phyloP scores from a whole-genome alignment of 192 early-diverging fungal species.

The Backusella morwellensis region DNA sequence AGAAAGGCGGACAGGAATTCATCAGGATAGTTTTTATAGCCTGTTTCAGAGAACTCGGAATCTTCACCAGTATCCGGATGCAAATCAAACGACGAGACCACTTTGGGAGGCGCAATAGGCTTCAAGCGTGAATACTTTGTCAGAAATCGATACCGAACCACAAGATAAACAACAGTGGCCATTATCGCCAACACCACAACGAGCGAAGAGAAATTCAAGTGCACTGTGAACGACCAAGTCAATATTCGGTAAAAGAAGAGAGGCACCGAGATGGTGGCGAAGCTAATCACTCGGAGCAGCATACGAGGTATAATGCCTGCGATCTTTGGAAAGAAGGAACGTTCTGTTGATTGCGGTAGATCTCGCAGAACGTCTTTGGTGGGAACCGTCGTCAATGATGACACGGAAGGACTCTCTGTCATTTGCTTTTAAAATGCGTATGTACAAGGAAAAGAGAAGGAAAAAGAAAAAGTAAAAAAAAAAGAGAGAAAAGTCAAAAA shows the following conservation, averaged over 20 bases:
- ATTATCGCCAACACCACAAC: constrained; percentile 37
- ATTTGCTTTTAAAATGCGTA: not conserved
- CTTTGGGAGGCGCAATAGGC: constrained; percentile 47
- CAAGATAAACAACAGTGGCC: constrained; percentile 40
- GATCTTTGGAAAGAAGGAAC: not conserved
- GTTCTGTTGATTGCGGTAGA: not conserved
- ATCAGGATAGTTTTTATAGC: constrained; percentile 56
- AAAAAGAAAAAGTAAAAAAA: not conserved
- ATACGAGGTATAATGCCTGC: constrained; percentile 26
- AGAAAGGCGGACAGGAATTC: constrained; percentile 83
- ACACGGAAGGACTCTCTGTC: not conserved
- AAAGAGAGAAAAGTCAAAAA: not conserved
- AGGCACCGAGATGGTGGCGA: constrained; percentile 53
- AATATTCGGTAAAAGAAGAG: constrained; percentile 49
- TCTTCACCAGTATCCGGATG: constrained; percentile 69
- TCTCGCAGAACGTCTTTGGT: not conserved
- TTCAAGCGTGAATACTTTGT: constrained; percentile 71
- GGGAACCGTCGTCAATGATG: not conserved
- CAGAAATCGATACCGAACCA: constrained; percentile 70
- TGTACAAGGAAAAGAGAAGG: not conserved
- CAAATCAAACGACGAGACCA: constrained; percentile 63
- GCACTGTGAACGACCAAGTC: constrained; percentile 62
- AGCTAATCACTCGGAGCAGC: constrained; percentile 42
- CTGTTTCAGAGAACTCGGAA: constrained; percentile 37
- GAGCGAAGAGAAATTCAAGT: constrained; percentile 59